Conservation (phyloP, 2,329 filamentous ascomycete genomes). For the Paraconiothyrium sp. region DNA sequence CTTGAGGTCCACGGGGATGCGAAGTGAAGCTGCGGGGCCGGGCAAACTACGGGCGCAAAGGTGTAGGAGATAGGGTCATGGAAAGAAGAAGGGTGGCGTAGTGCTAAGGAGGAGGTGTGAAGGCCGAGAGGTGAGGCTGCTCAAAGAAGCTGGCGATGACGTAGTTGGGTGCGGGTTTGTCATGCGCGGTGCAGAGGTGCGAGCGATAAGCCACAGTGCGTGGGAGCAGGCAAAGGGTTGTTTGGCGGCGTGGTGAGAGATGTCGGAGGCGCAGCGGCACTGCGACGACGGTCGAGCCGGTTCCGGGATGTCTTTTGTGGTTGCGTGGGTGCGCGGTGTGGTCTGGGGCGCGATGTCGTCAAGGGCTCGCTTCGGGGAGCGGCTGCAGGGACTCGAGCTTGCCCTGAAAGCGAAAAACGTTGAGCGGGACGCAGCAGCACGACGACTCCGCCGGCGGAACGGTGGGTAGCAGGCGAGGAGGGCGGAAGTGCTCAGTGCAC, state of each 20-base stretch:
- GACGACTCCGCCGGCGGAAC: slow-evolving; percentile 15
- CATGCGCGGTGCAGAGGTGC: slow-evolving; percentile 8
- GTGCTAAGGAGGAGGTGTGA: neutral
- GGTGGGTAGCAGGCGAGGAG: neutral
- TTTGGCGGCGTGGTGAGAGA: neutral
- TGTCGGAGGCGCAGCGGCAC: slow-evolving; percentile 8
- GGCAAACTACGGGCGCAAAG: slow-evolving; percentile 20
- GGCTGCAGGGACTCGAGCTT: slow-evolving; percentile 10
- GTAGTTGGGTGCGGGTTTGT: slow-evolving; percentile 12
- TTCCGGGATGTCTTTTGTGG: neutral
- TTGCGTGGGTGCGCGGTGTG: neutral
- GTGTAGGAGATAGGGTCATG: slow-evolving; percentile 35
- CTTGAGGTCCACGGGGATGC: slow-evolving; percentile 15
- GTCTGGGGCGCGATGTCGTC: slow-evolving; percentile 10
- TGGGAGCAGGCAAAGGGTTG: neutral
- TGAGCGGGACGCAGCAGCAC: neutral
- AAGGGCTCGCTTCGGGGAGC: slow-evolving; percentile 1
- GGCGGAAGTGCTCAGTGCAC: slow-evolving; percentile 16
- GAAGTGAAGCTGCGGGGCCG: slow-evolving; percentile 25
- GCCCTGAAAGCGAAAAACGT: neutral
- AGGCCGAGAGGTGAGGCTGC: slow-evolving; percentile 4
- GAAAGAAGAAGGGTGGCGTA: slow-evolving; percentile 28
- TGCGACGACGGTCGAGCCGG: neutral
- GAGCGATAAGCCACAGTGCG: slow-evolving; percentile 6
- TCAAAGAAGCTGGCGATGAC: slow-evolving; percentile 16